These are phyloP conservation scores for Paecilomyces sp. DNA, from an alignment of 2,329 filamentous ascomycete species.

Conservation along the genomic window DNA sequence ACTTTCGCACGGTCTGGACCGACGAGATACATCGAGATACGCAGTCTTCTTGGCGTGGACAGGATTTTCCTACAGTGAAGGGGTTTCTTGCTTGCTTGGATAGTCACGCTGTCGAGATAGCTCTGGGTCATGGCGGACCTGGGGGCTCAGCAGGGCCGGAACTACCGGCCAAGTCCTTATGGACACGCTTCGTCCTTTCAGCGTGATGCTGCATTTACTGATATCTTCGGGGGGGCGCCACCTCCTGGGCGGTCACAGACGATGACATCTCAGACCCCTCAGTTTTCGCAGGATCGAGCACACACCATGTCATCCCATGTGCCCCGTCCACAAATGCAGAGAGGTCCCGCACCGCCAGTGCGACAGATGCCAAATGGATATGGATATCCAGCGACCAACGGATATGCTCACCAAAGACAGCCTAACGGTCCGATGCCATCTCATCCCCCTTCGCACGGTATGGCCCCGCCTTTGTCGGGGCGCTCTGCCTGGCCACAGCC, in stretches of 20 bases:
- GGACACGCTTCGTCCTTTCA: conserved; percentile 53
- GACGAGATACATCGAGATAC: background rate
- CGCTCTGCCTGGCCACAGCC: conserved; percentile 66
- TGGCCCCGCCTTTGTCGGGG: conserved; percentile 56
- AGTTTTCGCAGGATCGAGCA: conserved; percentile 60
- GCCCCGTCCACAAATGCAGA: conserved; percentile 36
- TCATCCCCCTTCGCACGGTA: conserved; percentile 50
- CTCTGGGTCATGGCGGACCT: conserved; percentile 53
- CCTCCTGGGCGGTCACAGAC: conserved; percentile 88
- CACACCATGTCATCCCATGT: conserved; percentile 65
- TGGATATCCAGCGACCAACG: conserved; percentile 27
- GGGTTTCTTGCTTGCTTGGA: background rate
- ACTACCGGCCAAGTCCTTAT: conserved; percentile 48
- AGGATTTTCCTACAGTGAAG: background rate
- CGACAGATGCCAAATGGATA: conserved; percentile 39
- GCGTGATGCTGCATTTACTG: conserved; percentile 90
- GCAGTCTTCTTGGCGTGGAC: background rate
- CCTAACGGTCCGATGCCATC: conserved; percentile 26
- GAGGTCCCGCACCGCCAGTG: conserved; percentile 33
- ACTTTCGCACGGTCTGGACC: background rate
- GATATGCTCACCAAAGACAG: conserved; percentile 9
- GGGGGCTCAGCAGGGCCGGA: conserved; percentile 54
- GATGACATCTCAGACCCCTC: conserved; percentile 73
- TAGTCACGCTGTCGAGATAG: background rate
- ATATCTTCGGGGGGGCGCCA: conserved; percentile 85